These are phyloP conservation scores for Aspergillus tubingensis DNA, from an alignment of 2,329 filamentous ascomycete genomes.

Conservation along the genomic window DNA sequence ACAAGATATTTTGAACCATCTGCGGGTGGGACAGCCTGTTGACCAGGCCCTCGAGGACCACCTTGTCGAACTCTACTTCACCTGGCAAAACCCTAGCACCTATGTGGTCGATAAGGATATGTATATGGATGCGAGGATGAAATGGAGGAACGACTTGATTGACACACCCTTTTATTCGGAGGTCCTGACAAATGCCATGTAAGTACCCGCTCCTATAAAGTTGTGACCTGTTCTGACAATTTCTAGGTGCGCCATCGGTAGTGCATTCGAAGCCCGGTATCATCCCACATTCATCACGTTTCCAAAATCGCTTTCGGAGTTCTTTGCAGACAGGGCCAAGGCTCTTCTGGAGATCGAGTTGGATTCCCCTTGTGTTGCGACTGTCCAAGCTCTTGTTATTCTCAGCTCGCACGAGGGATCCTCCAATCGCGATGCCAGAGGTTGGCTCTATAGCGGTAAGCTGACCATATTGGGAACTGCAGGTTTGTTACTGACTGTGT, in stretches of 20 bases:
- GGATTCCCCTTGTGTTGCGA: slow-evolving; percentile 46
- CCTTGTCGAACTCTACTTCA: slow-evolving; percentile 50
- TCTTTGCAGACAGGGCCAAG: slow-evolving; percentile 42
- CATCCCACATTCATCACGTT: slow-evolving; percentile 36
- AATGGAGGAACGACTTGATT: slow-evolving; percentile 41
- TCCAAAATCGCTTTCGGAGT: slow-evolving; percentile 39
- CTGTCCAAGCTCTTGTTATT: slow-evolving; percentile 46
- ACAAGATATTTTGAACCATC: slow-evolving; percentile 44
- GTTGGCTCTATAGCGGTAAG: slow-evolving; percentile 47
- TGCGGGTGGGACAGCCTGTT: slow-evolving; percentile 45
- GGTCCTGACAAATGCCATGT: slow-evolving; percentile 47
- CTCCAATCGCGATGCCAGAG: slow-evolving; percentile 39
- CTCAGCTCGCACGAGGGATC: slow-evolving; percentile 45
- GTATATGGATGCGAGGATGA: slow-evolving; percentile 37
- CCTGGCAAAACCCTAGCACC: slow-evolving; percentile 52
- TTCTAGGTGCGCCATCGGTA: slow-evolving; percentile 16
- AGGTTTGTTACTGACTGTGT: not conserved
- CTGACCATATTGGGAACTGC: not conserved
- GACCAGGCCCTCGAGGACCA: slow-evolving; percentile 47
- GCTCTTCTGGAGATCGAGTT: slow-evolving; percentile 46
- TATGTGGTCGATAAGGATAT: slow-evolving; percentile 50
- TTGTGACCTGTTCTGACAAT: not conserved
- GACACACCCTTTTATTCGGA: slow-evolving; percentile 45
- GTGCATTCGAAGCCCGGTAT: slow-evolving; percentile 37
- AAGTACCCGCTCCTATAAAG: not conserved